Conservation (phyloP, 345 rosid genomes). For the Rhizophora mangle region DNA sequence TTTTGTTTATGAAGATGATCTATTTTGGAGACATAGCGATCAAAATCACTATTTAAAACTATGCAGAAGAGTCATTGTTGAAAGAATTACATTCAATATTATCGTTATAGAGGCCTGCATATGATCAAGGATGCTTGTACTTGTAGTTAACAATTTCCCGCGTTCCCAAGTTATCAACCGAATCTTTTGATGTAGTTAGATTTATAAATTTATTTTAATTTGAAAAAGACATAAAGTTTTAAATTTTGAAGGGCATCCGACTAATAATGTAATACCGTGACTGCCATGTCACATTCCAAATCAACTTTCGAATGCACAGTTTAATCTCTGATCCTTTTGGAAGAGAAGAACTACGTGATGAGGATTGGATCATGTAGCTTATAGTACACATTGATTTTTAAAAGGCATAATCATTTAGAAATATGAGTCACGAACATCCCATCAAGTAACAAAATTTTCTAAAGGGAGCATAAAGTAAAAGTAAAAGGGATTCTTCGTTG, state of each 20-base stretch:
- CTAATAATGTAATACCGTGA: constrained; percentile 24
- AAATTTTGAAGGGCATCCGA: constrained; percentile 19
- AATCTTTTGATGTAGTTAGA: constrained; percentile 46
- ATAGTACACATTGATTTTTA: not conserved
- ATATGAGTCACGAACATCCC: constrained; percentile 18
- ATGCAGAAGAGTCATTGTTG: no score
- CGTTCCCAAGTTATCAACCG: constrained; percentile 54
- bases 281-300: constrained; percentile 22
- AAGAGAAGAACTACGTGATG: no score
- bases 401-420: not conserved
- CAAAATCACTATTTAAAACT: no score
- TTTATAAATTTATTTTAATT: not conserved
- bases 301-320: constrained; percentile 12
- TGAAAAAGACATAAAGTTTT: constrained; percentile 47
- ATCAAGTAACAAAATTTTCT: constrained; percentile 14
- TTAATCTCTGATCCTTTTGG: no score
- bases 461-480: constrained; percentile 3
- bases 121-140: constrained; percentile 49
- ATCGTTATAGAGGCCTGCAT: constrained; percentile 3
- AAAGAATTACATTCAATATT: no score
- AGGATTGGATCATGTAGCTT: not conserved
- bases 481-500: constrained; percentile 1
- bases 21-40: no score
- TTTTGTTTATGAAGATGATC: no score
- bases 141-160: constrained; percentile 75